These are phyloP conservation scores for Nothophoma quercina DNA, from an alignment of 2,329 filamentous ascomycete species.

Conservation along the genomic window DNA sequence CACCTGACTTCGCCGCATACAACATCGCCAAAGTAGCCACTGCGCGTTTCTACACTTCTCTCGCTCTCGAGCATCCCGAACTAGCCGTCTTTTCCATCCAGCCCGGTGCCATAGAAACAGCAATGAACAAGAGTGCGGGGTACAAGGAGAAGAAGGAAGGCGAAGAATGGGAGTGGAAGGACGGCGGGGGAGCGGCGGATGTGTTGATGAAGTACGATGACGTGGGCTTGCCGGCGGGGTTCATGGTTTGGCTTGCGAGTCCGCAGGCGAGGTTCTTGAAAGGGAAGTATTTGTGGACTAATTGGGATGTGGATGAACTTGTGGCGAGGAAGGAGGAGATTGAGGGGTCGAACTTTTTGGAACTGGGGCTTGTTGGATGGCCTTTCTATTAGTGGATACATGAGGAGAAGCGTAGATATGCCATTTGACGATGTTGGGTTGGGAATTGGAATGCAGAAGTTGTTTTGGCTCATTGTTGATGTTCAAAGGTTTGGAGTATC, in stretches of 20 bases:
- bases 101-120: slow-evolving; percentile 53
- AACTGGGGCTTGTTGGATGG: slow-evolving; percentile 29
- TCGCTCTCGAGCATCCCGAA: slow-evolving; percentile 48
- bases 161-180: slow-evolving; percentile 24
- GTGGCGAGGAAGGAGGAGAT: slow-evolving; percentile 26
- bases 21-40: slow-evolving; percentile 47
- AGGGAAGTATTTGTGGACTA: slow-evolving; percentile 28
- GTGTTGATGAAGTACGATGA: neutral
- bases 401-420: too few relatives aligned
- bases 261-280: slow-evolving; percentile 26
- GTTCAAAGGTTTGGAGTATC: too few relatives aligned
- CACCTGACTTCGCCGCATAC: slow-evolving; percentile 35
- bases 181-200: slow-evolving; percentile 2
- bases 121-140: slow-evolving; percentile 37
- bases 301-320: slow-evolving; percentile 41
- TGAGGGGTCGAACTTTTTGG: slow-evolving; percentile 17
- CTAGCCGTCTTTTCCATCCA: slow-evolving; percentile 52
- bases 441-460: too few relatives aligned
- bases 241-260: slow-evolving; percentile 1
- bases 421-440: too few relatives aligned
- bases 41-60: slow-evolving; percentile 47
- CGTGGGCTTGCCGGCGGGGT: neutral
- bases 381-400: too few relatives aligned
- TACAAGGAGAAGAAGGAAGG: slow-evolving; percentile 19
- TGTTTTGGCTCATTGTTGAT: too few relatives aligned